Base-by-base conservation (phyloP, 306 rosid species). In the Calophaca sinica region DNA sequence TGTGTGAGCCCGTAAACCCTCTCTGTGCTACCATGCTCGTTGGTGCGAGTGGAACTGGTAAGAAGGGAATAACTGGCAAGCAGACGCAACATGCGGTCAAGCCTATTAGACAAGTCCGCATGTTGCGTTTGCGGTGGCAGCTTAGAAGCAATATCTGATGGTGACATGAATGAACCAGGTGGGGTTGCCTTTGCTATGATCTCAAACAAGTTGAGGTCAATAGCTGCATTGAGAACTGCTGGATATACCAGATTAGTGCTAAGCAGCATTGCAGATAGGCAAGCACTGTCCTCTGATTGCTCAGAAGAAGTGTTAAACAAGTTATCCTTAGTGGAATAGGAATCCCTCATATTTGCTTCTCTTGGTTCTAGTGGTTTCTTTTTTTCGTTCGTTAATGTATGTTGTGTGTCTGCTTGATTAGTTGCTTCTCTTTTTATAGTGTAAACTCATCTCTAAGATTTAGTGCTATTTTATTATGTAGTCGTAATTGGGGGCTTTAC, bases 131-230 rank as follows among this genome's bases (percentile, higher is more conserved):
- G 52, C 1, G 38, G 4, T 4, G 80, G 53, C 0, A 74, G 5
- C 26, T 61, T 46, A 32, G 73, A 80, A 52, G 84, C 77, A 75
- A 80, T 80, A 20, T 80, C 48, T 5, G 68, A 42, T 1, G 77
- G 28, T 36, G 80, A 74, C 73, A 80, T 42, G 66, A 9, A 36
- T 9, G 77, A 49, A 38, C 29, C 63, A 1, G 20, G 14, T 28
- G 79, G 58, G 1, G 60, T 13, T n/a, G 41, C 51, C 8, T 38
- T 42, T 0, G 76, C 44, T 14, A 74, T 67, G 60, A 74, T 80
- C 14, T 80, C 84, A 69, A 80, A 80, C 49, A 80, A 53, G 15
- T 80, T 74, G 53, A 80, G 71, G 3, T 74, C 76, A 74, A 80
- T 50, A 44, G 80, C 80, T 7, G 72, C 84, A 2, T 80, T 68